Percentiles rank a stretch among this genome's conserved stretches.
Conservation (phyloP, 768 basidiomycete species). For the Hortiboletus campestris region DNA sequence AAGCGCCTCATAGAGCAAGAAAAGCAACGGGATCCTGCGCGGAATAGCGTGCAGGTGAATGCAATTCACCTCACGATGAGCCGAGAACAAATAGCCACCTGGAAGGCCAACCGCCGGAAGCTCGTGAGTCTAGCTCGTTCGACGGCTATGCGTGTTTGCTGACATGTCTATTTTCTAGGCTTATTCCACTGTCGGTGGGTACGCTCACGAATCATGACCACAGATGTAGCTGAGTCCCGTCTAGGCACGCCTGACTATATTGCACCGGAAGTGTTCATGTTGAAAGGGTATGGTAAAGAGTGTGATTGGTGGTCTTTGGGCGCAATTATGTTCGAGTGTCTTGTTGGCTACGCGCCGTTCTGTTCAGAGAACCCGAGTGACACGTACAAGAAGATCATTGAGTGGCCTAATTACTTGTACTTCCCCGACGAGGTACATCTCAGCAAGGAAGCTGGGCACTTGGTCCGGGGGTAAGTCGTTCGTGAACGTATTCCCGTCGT, state of each 20-base stretch:
- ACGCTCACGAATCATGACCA: neutral
- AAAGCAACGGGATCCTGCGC: conserved; percentile 58
- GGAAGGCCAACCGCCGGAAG: conserved; percentile 98
- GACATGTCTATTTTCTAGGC: conserved; percentile 51
- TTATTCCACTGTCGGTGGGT: conserved; percentile 78
- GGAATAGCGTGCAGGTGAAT: conserved; percentile 98
- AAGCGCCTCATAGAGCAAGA: conserved; percentile 84
- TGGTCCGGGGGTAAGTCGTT: conserved; percentile 71
- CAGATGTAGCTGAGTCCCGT: conserved; percentile 1
- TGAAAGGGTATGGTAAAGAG: conserved; percentile 97
- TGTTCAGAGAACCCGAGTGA: conserved; percentile 96
- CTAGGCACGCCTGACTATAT: conserved; percentile 57
- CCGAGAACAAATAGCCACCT: conserved; percentile 94
- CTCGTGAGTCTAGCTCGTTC: conserved; percentile 49
- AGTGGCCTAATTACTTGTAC: conserved; percentile 87
- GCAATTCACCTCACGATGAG: conserved; percentile 97
- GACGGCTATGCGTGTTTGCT: neutral
- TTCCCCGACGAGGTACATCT: conserved; percentile 97
- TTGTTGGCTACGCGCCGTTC: conserved; percentile 97
- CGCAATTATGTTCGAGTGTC: conserved; percentile 98
- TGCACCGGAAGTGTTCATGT: conserved; percentile 94
- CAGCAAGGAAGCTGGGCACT: conserved; percentile 86
- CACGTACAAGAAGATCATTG: conserved; percentile 97
- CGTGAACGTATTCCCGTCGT: neutral
- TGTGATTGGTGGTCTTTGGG: conserved; percentile 99